Percentiles rank a stretch among this genome's conserved stretches.
phyloP scores from a whole-genome alignment of 78 protist species.

The Dictyostelium brefeldianum region DNA sequence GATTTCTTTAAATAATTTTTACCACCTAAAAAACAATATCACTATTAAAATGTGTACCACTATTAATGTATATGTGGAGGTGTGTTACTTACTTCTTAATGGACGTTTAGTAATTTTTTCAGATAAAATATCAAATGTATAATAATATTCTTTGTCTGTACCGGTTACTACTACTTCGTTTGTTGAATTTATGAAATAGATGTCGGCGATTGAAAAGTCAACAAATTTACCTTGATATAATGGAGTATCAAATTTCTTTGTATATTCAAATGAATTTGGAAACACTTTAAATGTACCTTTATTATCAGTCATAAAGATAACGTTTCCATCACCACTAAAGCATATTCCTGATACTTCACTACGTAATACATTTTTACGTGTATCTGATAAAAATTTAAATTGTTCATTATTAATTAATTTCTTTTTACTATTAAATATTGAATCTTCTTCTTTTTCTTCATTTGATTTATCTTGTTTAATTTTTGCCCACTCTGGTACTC shows the following conservation, averaged over 20 bases:
- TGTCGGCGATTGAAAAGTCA: background rate
- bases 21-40: constrained; percentile 13
- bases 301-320: background rate
- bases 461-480: background rate
- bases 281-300: constrained; percentile 11
- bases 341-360: background rate
- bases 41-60: background rate
- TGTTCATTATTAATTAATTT: background rate
- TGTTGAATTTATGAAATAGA: background rate
- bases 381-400: background rate
- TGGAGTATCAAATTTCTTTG: constrained; percentile 10
- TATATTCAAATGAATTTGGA: background rate
- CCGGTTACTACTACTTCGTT: constrained; percentile 13
- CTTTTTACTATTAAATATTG: background rate
- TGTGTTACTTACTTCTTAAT: constrained; percentile 24
- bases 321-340: background rate
- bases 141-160: constrained; percentile 18
- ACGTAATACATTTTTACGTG: background rate
- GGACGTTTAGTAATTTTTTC: constrained; percentile 14
- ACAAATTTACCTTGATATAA: constrained; percentile 1
- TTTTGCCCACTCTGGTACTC: constrained; percentile 40
- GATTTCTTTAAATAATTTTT: constrained; percentile 5
- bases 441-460: background rate
- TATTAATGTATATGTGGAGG: background rate
- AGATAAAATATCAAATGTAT: constrained; percentile 15